Evolutionary conservation across 192 early-diverging fungal species (phyloP).

Genomic region (Diversispora eburnea): DNA sequence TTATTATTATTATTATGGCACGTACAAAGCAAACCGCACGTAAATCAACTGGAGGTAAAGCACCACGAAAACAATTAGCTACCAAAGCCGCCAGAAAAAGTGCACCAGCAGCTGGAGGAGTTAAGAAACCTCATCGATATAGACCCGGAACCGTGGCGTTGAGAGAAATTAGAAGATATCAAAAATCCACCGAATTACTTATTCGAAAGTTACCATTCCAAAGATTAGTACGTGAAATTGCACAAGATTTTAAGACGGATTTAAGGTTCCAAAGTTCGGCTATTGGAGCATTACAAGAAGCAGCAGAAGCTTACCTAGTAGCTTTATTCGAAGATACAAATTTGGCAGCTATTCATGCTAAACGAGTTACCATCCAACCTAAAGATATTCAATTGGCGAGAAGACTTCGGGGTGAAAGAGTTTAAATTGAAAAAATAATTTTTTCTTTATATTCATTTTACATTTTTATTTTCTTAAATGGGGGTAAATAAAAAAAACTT

Average conservation of each 20-base stretch:
- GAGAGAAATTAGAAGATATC: slow-evolving; percentile 89
- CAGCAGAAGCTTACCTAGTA: slow-evolving; percentile 82
- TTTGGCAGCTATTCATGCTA: slow-evolving; percentile 98
- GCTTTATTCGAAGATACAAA: slow-evolving; percentile 96
- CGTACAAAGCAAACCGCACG: slow-evolving; percentile 90
- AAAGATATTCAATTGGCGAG: slow-evolving; percentile 99
- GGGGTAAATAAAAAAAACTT: too few relatives aligned
- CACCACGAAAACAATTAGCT: slow-evolving; percentile 94
- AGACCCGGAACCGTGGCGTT: slow-evolving; percentile 86
- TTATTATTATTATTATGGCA: slow-evolving; percentile 49
- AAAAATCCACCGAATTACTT: slow-evolving; percentile 94
- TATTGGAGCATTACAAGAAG: slow-evolving; percentile 98
- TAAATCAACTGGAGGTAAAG: slow-evolving; percentile 99
- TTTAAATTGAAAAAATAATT: slow-evolving; percentile 43
- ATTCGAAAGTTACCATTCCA: slow-evolving; percentile 94
- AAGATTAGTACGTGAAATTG: slow-evolving; percentile 97
- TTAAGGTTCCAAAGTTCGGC: slow-evolving; percentile 99
- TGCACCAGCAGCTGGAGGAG: slow-evolving; percentile 89
- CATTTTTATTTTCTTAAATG: too few relatives aligned
- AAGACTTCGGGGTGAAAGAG: slow-evolving; percentile 90
- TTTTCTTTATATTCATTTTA: too few relatives aligned
- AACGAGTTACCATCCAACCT: slow-evolving; percentile 99
- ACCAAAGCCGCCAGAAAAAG: slow-evolving; percentile 97
- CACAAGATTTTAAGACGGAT: slow-evolving; percentile 99
- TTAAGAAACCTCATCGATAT: slow-evolving; percentile 89